A percentile compares a stretch with the other conserved stretches of the same genome.
phyloP scores from a whole-genome alignment of 2,329 filamentous ascomycete species.

The Pezicula radicicola region DNA sequence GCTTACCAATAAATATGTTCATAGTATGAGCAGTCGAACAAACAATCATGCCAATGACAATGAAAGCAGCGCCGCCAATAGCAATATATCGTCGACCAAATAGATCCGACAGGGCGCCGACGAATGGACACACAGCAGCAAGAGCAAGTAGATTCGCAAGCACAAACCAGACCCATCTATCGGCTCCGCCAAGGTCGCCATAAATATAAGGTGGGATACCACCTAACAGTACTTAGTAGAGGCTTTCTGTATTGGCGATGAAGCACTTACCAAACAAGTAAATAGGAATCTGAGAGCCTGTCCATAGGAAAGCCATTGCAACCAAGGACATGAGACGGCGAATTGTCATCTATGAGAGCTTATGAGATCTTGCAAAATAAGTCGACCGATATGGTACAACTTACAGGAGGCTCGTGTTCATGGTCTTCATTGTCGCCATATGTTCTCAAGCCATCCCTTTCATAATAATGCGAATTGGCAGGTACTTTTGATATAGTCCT shows the following conservation, averaged over 20 bases:
- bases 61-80: constrained; percentile 8
- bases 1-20: constrained; percentile 29
- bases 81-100: constrained; percentile 13
- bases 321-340: constrained; percentile 57
- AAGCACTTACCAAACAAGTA: constrained; percentile 40
- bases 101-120: constrained; percentile 16
- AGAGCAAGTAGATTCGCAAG: constrained; percentile 40
- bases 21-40: constrained; percentile 12
- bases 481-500: constrained; percentile 20
- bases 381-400: constrained; percentile 31
- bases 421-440: constrained; percentile 44
- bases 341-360: constrained; percentile 42
- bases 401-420: constrained; percentile 42
- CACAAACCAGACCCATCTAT: constrained; percentile 22
- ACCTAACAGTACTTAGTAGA: constrained; percentile 20
- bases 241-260: not conserved
- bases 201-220: constrained; percentile 51
- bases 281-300: constrained; percentile 57
- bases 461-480: constrained; percentile 15
- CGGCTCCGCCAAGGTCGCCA: constrained; percentile 50
- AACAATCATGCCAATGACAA: constrained; percentile 11
- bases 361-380: constrained; percentile 48
- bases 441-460: constrained; percentile 34
- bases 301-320: constrained; percentile 59
- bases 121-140: constrained; percentile 16